phyloP scores from a whole-genome alignment of 1,139 yeast genomes.

The Blastobotrys elegans region DNA sequence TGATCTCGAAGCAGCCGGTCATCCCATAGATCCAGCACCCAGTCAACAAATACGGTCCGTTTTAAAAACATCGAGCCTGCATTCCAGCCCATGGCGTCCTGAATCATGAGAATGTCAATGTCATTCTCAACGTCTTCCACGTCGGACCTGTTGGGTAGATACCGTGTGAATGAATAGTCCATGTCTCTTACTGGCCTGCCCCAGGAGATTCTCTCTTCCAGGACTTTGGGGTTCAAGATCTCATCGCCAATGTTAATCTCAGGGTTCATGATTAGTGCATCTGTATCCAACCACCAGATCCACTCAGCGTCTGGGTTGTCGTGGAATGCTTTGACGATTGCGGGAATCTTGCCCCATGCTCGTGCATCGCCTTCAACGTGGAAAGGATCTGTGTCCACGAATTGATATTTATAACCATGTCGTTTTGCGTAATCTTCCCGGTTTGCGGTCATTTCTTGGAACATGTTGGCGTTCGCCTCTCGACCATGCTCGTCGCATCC shows the following conservation, averaged over 20 bases:
- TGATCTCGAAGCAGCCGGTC: constrained; percentile 9
- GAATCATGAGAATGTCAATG: constrained; percentile 26
- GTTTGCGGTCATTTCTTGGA: constrained; percentile 27
- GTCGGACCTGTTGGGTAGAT: constrained; percentile 19
- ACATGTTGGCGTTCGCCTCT: constrained; percentile 21
- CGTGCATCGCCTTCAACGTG: constrained; percentile 19
- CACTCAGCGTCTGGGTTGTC: constrained; percentile 32
- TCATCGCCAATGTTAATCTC: constrained; percentile 29
- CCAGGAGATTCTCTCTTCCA: constrained; percentile 25
- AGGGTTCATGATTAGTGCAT: constrained; percentile 32
- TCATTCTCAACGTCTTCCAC: constrained; percentile 18
- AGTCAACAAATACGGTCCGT: constrained; percentile 27
- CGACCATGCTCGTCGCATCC: constrained; percentile 26
- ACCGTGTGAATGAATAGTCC: constrained; percentile 20
- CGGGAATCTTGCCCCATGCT: constrained; percentile 32
- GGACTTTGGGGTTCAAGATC: constrained; percentile 29
- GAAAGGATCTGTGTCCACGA: constrained; percentile 25
- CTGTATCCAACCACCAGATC: constrained; percentile 36
- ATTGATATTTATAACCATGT: constrained; percentile 33
- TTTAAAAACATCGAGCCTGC: constrained; percentile 36
- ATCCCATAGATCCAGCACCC: constrained; percentile 15
- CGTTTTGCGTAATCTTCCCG: constrained; percentile 32
- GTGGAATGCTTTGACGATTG: constrained; percentile 30
- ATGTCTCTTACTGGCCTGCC: constrained; percentile 23
- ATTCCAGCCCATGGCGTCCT: constrained; percentile 32